Evolutionary conservation across 1,284 basidiomycete species (phyloP).

Genomic region (Wolfiporia cocos): DNA sequence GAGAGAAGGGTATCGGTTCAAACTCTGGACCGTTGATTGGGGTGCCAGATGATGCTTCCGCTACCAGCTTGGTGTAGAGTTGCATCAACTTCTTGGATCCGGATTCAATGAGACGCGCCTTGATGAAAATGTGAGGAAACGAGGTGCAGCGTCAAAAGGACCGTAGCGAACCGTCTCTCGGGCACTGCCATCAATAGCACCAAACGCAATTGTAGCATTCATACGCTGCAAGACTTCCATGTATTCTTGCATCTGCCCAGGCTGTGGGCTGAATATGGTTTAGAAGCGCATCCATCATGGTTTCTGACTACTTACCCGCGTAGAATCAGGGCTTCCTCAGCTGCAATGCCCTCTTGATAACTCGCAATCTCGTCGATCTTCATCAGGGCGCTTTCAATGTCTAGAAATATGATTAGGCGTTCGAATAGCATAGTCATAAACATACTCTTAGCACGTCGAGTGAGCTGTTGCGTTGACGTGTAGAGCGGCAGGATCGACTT

Average conservation of each 20-base stretch:
- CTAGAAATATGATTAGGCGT: too few species aligned
- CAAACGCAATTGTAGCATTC: slow-evolving; percentile 75
- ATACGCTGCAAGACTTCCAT: slow-evolving; percentile 67
- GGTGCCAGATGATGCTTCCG: slow-evolving; percentile 70
- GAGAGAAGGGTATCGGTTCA: slow-evolving; percentile 46
- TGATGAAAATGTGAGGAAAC: background rate
- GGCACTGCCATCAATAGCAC: slow-evolving; percentile 50
- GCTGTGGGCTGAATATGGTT: slow-evolving; percentile 67
- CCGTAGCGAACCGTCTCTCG: slow-evolving; percentile 47
- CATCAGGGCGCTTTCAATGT: slow-evolving; percentile 69
- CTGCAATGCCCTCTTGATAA: slow-evolving; percentile 69
- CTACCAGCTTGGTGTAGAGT: slow-evolving; percentile 74
- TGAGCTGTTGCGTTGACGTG: slow-evolving; percentile 67
- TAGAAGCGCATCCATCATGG: slow-evolving; percentile 6
- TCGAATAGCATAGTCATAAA: slow-evolving; percentile 11
- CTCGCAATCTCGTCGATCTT: slow-evolving; percentile 76
- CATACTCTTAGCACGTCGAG: slow-evolving; percentile 61
- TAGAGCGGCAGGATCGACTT: slow-evolving; percentile 77
- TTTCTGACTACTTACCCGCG: slow-evolving; percentile 47
- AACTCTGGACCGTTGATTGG: slow-evolving; percentile 58
- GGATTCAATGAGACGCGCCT: slow-evolving; percentile 73
- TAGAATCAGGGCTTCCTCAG: slow-evolving; percentile 70
- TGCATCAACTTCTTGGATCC: slow-evolving; percentile 76
- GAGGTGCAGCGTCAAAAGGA: background rate
- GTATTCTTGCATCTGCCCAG: slow-evolving; percentile 56